Conservation (phyloP, 257 asterid species). For the Solanum clarkiae region DNA sequence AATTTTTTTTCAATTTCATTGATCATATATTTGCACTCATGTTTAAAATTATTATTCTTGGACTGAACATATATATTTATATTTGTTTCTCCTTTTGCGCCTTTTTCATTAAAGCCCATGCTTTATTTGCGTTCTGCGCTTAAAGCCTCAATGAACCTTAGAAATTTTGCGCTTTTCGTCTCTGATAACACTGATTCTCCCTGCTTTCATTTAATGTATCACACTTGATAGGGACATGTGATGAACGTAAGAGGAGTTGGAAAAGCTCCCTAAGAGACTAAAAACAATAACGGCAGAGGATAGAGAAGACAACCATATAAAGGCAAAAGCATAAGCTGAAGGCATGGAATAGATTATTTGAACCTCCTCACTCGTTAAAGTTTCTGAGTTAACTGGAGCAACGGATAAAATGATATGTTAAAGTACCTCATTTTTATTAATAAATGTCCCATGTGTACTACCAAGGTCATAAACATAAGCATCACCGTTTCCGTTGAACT, state of each 20-base stretch:
- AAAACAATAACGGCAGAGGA: background rate
- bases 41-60: too few species aligned
- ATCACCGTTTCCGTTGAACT: constrained; percentile 64
- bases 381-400: background rate
- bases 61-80: too few species aligned
- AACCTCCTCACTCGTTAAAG: background rate
- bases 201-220: background rate
- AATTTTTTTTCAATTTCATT: too few species aligned
- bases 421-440: constrained; percentile 81
- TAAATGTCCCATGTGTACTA: constrained; percentile 86
- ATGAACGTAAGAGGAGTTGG: background rate
- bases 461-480: constrained; percentile 84
- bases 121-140: too few species aligned
- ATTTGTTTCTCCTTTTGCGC: too few species aligned
- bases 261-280: background rate
- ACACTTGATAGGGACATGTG: background rate
- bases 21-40: too few species aligned
- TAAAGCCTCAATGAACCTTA: too few species aligned
- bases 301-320: background rate
- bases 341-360: background rate
- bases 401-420: background rate
- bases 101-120: too few species aligned
- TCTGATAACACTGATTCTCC: background rate
- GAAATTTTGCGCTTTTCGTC: too few species aligned
- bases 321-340: background rate